Evolutionary conservation across 306 rosid genomes (phyloP), one percentile per base, ranked within the genome.

Genomic region (Pterocarpus macrocarpus): DNA sequence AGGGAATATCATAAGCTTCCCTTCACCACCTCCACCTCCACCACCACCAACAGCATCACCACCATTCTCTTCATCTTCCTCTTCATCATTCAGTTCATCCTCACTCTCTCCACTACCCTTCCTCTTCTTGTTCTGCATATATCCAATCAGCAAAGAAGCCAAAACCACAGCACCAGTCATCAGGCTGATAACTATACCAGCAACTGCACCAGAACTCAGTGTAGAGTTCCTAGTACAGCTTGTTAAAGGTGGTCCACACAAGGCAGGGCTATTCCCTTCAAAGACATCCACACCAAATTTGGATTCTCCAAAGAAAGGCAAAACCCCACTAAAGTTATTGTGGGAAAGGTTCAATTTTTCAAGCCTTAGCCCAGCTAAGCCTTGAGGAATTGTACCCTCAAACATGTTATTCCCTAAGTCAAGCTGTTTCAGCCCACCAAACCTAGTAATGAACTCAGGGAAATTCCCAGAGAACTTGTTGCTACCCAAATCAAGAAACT

Each of bases 151-250:
- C 85, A 96, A 34, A 8, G 99, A 96, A 77, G 97, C 97, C 73
- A 94, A 84, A 84, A 96, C 94, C 74, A 96, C 98, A 36, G 92
- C 91, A 56, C 94, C 98, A 39, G 98, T 62, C 97, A 96, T 90
- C 38, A 96, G 77, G 64, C 98, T 91, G 15, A 96, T 96, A 75
- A 96, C 98, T 71, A 96, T 87, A 5, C 97, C 98, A 9, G 99
- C 99, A 83, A 96, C 91, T 5, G 99, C 97, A 35, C 99, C 99
- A 8, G 99, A 89, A 68, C 97, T 93, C 86, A 93, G 75, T 47
- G 93, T 71, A 58, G 97, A 81, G 69, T 69, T 82, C 38, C 80
- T 85, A 45, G 76, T 64, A 75, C 99, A 96, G 36, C 91, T 90
- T 81, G 33, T 76, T 91, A 96, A 87, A 66, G 99, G 99, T 53